phyloP scores from a whole-genome alignment of 2,329 filamentous ascomycete genomes.

The Atkinsonella texensis region DNA sequence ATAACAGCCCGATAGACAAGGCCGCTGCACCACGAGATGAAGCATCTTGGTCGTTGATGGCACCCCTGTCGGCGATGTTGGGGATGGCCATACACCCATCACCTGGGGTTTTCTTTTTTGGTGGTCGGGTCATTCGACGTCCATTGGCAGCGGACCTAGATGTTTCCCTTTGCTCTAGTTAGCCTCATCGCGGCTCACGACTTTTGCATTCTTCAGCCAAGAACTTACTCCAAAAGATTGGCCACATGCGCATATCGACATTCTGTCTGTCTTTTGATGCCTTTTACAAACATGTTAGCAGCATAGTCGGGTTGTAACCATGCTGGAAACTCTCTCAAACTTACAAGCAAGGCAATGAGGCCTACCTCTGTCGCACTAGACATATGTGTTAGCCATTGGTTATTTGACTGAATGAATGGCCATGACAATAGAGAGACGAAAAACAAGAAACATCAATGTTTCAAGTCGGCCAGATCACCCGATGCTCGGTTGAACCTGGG shows the following conservation, averaged over 20 bases:
- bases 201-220: not conserved
- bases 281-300: conserved; percentile 29
- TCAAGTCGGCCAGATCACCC: too few relatives aligned
- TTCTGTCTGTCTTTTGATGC: conserved; percentile 63
- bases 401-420: not conserved
- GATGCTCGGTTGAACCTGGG: not conserved
- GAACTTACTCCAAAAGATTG: conserved; percentile 61
- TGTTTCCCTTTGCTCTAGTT: conserved; percentile 35
- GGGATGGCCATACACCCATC: conserved; percentile 31
- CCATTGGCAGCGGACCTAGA: conserved; percentile 40
- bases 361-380: conserved; percentile 60
- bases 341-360: conserved; percentile 56
- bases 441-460: not conserved
- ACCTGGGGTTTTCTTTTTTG: conserved; percentile 37
- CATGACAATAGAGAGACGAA: not conserved
- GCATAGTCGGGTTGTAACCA: not conserved
- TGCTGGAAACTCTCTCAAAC: conserved; percentile 12
- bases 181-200: conserved; percentile 4
- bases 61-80: conserved; percentile 43
- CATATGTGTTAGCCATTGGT: not conserved
- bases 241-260: conserved; percentile 68
- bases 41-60: conserved; percentile 30
- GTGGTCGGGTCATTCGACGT: conserved; percentile 44
- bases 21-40: conserved; percentile 39
- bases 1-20: conserved; percentile 50